Evolutionary conservation across 1,284 basidiomycete genomes (phyloP).

Genomic region (Kwoniella shivajii): DNA sequence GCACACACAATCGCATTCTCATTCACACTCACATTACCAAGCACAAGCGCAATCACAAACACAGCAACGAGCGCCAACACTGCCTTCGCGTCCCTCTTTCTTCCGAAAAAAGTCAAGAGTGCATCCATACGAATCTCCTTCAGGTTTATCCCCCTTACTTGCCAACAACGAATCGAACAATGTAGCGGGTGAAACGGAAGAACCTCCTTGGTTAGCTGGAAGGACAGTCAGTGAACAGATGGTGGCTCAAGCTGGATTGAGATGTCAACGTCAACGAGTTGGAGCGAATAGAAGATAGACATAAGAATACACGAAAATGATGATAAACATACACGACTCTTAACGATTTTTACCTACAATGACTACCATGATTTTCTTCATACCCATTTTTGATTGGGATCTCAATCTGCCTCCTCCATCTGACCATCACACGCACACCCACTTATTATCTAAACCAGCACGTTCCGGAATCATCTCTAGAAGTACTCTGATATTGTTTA

Average conservation of each 20-base stretch:
- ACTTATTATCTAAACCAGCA: too few species aligned
- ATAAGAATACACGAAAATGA: too few species aligned
- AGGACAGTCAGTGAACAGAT: slow-evolving; percentile 33
- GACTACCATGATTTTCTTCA: too few species aligned
- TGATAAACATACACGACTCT: not conserved
- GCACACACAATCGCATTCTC: slow-evolving; percentile 1
- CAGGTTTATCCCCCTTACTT: too few species aligned
- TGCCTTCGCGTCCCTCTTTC: slow-evolving; percentile 8
- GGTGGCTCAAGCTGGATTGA: slow-evolving; percentile 33
- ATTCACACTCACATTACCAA: not conserved
- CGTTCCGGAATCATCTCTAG: too few species aligned
- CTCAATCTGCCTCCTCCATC: too few species aligned
- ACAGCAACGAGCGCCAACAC: not conserved
- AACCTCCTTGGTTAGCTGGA: slow-evolving; percentile 24
- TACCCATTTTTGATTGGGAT: too few species aligned
- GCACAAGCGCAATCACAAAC: not conserved
- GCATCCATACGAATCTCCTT: slow-evolving; percentile 5
- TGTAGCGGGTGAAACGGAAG: not conserved
- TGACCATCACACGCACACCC: too few species aligned
- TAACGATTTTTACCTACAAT: too few species aligned
- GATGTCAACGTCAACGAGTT: slow-evolving; percentile 25
- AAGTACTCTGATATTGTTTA: too few species aligned
- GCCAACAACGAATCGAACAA: too few species aligned
- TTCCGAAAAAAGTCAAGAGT: slow-evolving; percentile 16
- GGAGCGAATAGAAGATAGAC: slow-evolving; percentile 1